Evolutionary conservation across 169 alveolate genomes (phyloP), one percentile per base, ranked within the genome.

Genomic region (Fabrea salina): DNA sequence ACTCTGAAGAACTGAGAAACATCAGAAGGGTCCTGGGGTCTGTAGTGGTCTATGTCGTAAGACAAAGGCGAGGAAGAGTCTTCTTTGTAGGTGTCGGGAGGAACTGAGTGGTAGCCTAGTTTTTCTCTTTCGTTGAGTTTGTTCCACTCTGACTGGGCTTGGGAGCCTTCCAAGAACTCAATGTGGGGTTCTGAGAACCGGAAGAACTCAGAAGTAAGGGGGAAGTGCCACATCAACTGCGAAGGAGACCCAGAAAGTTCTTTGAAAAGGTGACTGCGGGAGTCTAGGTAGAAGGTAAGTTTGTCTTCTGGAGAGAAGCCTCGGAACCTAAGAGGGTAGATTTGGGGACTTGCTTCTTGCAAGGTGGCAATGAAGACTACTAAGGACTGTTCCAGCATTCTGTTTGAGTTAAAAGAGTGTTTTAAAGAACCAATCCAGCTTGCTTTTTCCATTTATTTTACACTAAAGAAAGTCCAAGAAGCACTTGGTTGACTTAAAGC

Each of bases 11-110:
- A 11, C 4, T 33, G 37, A 2, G 75, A 61, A 25, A 2, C 5
- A 13, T 2, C 56, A n/a, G 11, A 13, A 13, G 75, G 56, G 8
- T 61, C 56, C 56, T 61, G 54, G 0, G 75, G 37, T 13, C 37
- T 61, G 37, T 32, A 61, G n/a, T 61, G 27, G n/a, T 61, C 56
- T 35, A 56, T 56, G 1, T 56, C 67, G 19, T 47, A 47, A 1
- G n/a, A 27, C 25, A 56, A 19, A 2, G 40, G 67, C 27, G 67
- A 16, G 0, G n/a, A n/a, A n/a, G 13, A 47, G 8, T 16, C 56
- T 33, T 37, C 54, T 56, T 27, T 56, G 13, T 56, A 56, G 16
- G 56, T 35, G 56, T 61, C 54, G 37, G 75, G 75, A 33, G 75
- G 75, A 11, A 61, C 13, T n/a, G 32, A n/a, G n/a, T 0, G 27